Base-by-base conservation (phyloP, 805 yeast species). In the Yamadazyma tumulicola region DNA sequence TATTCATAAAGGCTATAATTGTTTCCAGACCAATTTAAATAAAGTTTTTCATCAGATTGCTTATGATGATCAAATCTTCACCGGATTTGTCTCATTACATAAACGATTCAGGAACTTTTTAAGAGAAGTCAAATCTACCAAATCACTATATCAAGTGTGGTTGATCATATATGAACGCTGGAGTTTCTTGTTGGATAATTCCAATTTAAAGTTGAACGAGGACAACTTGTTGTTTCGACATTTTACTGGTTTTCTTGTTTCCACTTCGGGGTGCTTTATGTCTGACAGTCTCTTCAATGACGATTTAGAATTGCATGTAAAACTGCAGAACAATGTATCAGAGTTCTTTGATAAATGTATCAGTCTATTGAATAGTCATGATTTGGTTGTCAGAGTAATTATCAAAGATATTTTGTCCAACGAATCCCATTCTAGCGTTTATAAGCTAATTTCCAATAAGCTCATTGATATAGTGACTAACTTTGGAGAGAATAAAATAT, bases 71-170 rank as follows among this genome's bases (percentile, higher is more conserved):
- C 59, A 62, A 15, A 72, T 79, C 1, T 74, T 81, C 26, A 77
- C 85, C 1, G 89, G 93, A 19, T 69, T 79, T 14, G 79, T 81
- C 19, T 88, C 94, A 0, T 67, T 83, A 22, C 88, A 84, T 49
- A 82, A 83, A 51, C 73, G 77, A 39, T 57, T 83, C 34, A 68
- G 84, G 51, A 54, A 38, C 33, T 49, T 57, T 19, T 41, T 57
- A 21, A 36, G 61, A 37, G 55, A 48, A 13, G 48, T 59, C 2
- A 43, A 41, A 19, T 58, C 63, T 3, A 52, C 63, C 3, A 43
- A 43, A 36, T 46, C 61, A 2, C 47, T 67, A 16, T 60, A 50
- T 36, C 61, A 62, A 29, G 62, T 61, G 4, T 67, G 72, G 72
- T 30, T 57, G 9, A 46, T 61, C n/a, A 70, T 79, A 39, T 78